Conservation (phyloP, 78 protist species). For the Tieghemostelium lacteum region DNA sequence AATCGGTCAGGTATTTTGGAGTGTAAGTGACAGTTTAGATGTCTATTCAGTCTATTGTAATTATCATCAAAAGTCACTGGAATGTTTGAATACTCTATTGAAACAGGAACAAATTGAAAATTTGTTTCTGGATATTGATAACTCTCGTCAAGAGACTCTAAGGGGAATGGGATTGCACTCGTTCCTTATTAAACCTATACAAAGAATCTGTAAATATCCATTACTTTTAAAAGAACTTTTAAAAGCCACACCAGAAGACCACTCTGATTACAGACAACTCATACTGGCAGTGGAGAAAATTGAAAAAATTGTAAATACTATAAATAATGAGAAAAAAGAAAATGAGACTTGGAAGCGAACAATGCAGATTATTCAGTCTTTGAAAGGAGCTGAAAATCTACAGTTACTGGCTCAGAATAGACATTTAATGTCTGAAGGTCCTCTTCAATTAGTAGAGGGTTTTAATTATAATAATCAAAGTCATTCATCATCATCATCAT, state of each 20-base stretch:
- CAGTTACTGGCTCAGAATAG: conserved; percentile 55
- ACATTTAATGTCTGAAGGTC: conserved; percentile 50
- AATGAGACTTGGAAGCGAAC: conserved; percentile 77
- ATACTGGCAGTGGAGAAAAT: conserved; percentile 59
- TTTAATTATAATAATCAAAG: conserved; percentile 51
- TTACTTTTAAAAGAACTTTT: conserved; percentile 52
- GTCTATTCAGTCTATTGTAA: conserved; percentile 72
- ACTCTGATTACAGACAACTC: conserved; percentile 44
- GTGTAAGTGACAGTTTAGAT: conserved; percentile 33
- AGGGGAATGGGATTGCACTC: conserved; percentile 70
- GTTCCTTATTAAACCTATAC: conserved; percentile 72
- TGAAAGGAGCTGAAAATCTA: conserved; percentile 72
- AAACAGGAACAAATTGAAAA: conserved; percentile 35
- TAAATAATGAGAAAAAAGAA: conserved; percentile 57
- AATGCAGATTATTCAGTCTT: conserved; percentile 67
- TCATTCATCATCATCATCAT: too few species aligned
- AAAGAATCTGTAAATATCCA: conserved; percentile 72
- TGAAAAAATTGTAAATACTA: conserved; percentile 51
- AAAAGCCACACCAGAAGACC: conserved; percentile 68
- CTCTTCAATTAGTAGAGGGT: conserved; percentile 47
- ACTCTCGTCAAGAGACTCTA: conserved; percentile 15
- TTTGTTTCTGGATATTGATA: conserved; percentile 10
- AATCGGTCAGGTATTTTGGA: conserved; percentile 66
- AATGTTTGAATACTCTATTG: conserved; percentile 22
- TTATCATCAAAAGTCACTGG: conserved; percentile 72